Evolutionary conservation across 176 grass and related monocot genomes (phyloP).

Genomic region (Carex pumila): DNA sequence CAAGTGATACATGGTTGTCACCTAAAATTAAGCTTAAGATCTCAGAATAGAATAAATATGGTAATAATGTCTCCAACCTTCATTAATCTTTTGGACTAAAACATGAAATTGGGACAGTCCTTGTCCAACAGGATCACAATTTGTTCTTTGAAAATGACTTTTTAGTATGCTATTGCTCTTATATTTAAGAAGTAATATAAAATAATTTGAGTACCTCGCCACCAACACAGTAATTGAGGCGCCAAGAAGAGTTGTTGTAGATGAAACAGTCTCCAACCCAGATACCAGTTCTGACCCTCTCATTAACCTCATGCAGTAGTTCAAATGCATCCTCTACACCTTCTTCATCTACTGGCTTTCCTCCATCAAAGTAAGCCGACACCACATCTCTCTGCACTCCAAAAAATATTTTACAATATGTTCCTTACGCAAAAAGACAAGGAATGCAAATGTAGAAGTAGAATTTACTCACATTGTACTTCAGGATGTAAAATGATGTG

Average conservation of each 20-base stretch:
- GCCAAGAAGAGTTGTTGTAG: conserved; percentile 92
- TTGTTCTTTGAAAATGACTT: neutral
- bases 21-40: conserved; percentile 43
- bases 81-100: neutral
- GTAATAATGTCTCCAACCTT: neutral
- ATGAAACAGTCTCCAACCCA: conserved; percentile 99
- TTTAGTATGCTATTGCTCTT: neutral
- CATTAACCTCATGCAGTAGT: conserved; percentile 92
- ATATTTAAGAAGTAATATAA: neutral
- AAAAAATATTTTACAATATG: conserved; percentile 1
- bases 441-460: conserved; percentile 23
- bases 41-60: conserved; percentile 17
- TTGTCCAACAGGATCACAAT: neutral
- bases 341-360: conserved; percentile 68
- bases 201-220: conserved; percentile 60
- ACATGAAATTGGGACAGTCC: neutral
- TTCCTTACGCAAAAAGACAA: neutral
- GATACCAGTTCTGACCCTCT: conserved; percentile 86
- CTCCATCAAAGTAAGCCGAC: conserved; percentile 70
- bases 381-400: conserved; percentile 71
- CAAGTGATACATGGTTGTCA: conserved; percentile 98
- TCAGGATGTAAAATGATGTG: conserved; percentile 94
- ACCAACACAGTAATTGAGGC: conserved; percentile 95
- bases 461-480: conserved; percentile 76
- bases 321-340: conserved; percentile 96